Evolutionary conservation across 2,329 filamentous ascomycete species (phyloP), one percentile per base, ranked within the genome.

Genomic region (Neonectria coccinea): DNA sequence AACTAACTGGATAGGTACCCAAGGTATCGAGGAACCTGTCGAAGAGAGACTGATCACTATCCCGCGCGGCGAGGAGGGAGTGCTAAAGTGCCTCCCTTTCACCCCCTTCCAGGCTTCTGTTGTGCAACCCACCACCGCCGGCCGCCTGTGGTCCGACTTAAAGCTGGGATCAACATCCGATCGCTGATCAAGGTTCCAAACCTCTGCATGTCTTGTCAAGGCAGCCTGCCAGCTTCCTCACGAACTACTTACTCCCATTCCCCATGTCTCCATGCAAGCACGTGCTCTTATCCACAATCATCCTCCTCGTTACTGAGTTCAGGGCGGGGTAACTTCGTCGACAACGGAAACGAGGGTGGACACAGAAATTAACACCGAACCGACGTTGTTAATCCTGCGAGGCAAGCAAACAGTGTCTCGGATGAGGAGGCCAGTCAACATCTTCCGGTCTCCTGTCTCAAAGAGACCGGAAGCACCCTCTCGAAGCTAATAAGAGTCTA

Each of bases 111-210:
- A 1, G 44, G 22, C 25, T 18, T 16, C 45, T 31, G 47, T 27
- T n/a, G 47, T 50, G 47, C 27, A 50, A 50, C 47, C 47, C 47
- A 50, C 47, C 47, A 50, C 4, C 25, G 25, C 25, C 25, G 25
- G 25, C 25, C 25, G 25, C 10, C 16, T 20, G n/a, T 42, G 39
- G 39, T 33, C 25, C 8, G 27, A 18, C 47, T 31, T n/a, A 27
- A 50, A 11, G 47, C n/a, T 31, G 47, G 14, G n/a, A 27, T n/a
- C 47, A 31, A 50, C 47, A 31, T 31, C 27, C 47, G 8, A 50
- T 50, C 47, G n/a, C 10, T 33, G n/a, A 7, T 31, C 47, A 50
- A 20, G 47, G 47, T 31, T 50, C 27, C 2, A 18, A 7, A 39
- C 36, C 6, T 29, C 14, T 42, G 39, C n/a, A 42, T 10, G 39